These are phyloP conservation scores for Sutorius eximius DNA, from an alignment of 1,284 basidiomycete genomes.

Conservation along the genomic window DNA sequence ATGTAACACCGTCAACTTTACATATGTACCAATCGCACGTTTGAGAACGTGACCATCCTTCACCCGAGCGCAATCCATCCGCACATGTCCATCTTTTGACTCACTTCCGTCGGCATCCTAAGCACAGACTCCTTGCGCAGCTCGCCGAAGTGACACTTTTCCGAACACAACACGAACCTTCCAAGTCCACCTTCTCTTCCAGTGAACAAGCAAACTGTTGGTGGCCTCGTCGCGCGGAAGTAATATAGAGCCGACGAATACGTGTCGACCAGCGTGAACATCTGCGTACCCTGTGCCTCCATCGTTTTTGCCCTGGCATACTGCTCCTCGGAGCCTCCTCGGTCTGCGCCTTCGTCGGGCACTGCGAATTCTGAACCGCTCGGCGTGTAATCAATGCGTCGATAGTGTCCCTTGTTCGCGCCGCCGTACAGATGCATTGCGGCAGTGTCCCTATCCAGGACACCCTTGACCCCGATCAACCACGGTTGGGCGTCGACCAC, in stretches of 20 bases:
- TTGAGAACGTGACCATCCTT: background rate
- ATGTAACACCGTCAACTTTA: too few relatives aligned
- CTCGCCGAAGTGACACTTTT: constrained; percentile 15
- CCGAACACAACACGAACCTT: constrained; percentile 24
- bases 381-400: constrained; percentile 1
- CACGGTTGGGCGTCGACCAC: constrained; percentile 7
- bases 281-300: background rate
- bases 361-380: constrained; percentile 15
- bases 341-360: background rate
- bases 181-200: constrained; percentile 22
- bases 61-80: background rate
- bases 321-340: background rate
- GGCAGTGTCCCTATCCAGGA: background rate
- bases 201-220: constrained; percentile 21
- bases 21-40: too few relatives aligned
- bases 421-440: too few relatives aligned
- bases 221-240: constrained; percentile 14
- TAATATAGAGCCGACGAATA: constrained; percentile 18
- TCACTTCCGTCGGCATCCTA: constrained; percentile 15
- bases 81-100: background rate
- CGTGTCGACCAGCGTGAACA: constrained; percentile 20
- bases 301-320: background rate
- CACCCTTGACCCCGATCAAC: constrained; percentile 16
- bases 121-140: constrained; percentile 23
- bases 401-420: too few relatives aligned